phyloP scores from a whole-genome alignment of 2,329 filamentous ascomycete species.

The Sporothrix phasma region DNA sequence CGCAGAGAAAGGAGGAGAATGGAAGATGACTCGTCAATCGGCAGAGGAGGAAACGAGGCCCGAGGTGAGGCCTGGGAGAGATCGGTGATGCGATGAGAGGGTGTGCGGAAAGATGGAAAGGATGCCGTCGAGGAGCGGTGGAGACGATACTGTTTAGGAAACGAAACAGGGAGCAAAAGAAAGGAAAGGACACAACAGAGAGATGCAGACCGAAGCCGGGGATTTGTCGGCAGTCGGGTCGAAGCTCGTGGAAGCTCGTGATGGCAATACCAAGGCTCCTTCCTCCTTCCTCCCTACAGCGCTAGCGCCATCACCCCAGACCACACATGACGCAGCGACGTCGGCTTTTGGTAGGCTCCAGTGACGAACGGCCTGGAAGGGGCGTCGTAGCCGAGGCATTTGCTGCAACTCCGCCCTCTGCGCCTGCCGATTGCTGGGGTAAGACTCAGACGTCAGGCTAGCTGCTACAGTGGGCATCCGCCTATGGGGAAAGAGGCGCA shows the following conservation, averaged over 20 bases:
- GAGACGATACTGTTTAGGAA: not conserved
- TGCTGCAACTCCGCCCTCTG: not conserved
- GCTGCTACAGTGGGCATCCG: not conserved
- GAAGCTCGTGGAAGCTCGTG: conserved; percentile 16
- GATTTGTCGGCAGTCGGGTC: not conserved
- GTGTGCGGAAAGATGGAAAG: not conserved
- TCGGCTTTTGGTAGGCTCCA: not conserved
- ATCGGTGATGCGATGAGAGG: not conserved
- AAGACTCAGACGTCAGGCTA: not conserved
- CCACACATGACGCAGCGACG: not conserved
- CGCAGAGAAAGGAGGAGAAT: not conserved
- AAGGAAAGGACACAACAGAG: not conserved
- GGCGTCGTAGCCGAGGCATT: conserved; percentile 12
- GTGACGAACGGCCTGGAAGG: not conserved
- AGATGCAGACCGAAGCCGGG: not conserved
- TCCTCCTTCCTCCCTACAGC: too few species aligned
- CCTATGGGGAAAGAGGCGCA: not conserved
- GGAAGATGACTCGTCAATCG: not conserved
- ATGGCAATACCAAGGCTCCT: conserved; percentile 1
- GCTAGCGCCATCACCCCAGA: not conserved
- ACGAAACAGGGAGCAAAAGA: not conserved
- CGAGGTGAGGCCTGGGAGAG: not conserved
- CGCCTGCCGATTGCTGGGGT: not conserved
- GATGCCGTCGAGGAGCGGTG: not conserved
- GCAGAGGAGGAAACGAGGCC: not conserved